Conservation (phyloP, 2,329 filamentous ascomycete genomes). For the Aspergillus sp. region DNA sequence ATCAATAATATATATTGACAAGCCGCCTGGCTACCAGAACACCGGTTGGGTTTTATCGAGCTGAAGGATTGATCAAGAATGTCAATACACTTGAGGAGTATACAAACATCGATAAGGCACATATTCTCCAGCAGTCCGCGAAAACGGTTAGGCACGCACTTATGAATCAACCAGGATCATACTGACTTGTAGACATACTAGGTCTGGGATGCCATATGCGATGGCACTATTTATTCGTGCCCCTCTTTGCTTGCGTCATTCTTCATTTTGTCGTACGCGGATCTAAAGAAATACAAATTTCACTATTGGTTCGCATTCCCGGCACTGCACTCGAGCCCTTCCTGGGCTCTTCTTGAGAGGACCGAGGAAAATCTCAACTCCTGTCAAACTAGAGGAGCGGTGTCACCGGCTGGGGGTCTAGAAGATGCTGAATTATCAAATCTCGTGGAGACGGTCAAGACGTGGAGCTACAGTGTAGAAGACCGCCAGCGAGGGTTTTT, state of each 20-base stretch:
- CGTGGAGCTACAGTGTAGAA: conserved; percentile 83
- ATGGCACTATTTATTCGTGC: conserved; percentile 93
- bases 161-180: conserved; percentile 8
- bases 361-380: conserved; percentile 27
- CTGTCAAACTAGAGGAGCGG: conserved; percentile 5
- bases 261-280: conserved; percentile 85
- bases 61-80: conserved; percentile 93
- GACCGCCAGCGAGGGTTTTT: conserved; percentile 91
- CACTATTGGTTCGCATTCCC: conserved; percentile 99
- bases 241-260: conserved; percentile 90
- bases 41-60: conserved; percentile 72
- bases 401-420: conserved; percentile 47
- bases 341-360: conserved; percentile 65
- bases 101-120: conserved; percentile 75
- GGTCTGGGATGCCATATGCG: conserved; percentile 97
- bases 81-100: conserved; percentile 96
- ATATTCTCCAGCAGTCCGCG: conserved; percentile 76
- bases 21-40: conserved; percentile 50
- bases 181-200: conserved; percentile 41
- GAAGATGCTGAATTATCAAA: conserved; percentile 70
- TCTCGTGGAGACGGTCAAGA: conserved; percentile 80
- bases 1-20: conserved; percentile 9
- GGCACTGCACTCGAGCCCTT: conserved; percentile 82
- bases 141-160: conserved; percentile 62
- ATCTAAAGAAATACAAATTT: conserved; percentile 96